These are phyloP conservation scores for Sordariomycetes sp. DNA, from an alignment of 2,329 filamentous ascomycete genomes.

Conservation along the genomic window DNA sequence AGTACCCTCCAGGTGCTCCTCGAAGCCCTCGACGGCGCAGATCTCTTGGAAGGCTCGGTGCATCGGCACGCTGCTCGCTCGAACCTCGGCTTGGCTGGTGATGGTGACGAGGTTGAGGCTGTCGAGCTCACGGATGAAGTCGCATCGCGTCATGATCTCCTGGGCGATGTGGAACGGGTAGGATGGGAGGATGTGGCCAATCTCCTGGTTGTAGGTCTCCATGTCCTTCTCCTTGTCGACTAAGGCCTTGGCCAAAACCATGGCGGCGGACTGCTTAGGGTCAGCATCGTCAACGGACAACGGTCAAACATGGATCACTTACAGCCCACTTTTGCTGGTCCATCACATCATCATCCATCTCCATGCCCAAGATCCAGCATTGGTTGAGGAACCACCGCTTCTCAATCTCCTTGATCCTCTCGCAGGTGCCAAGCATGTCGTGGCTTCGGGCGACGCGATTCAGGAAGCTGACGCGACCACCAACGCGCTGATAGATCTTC, in stretches of 20 bases:
- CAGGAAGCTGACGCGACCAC: constrained; percentile 80
- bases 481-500: constrained; percentile 76
- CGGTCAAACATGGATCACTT: too few relatives aligned
- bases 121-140: constrained; percentile 90
- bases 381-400: constrained; percentile 72
- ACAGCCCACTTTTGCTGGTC: constrained; percentile 94
- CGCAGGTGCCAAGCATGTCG: constrained; percentile 72
- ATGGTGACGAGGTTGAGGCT: constrained; percentile 94
- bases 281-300: neutral
- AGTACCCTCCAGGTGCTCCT: constrained; percentile 72
- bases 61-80: constrained; percentile 94
- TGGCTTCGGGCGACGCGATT: constrained; percentile 80
- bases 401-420: constrained; percentile 60
- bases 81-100: constrained; percentile 74
- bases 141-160: constrained; percentile 89
- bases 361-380: constrained; percentile 62
- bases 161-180: constrained; percentile 76
- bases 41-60: constrained; percentile 84
- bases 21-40: constrained; percentile 67
- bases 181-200: constrained; percentile 69
- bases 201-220: constrained; percentile 57
- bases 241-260: constrained; percentile 84
- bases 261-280: constrained; percentile 64
- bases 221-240: constrained; percentile 70
- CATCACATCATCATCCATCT: constrained; percentile 96